Base-by-base conservation (phyloP, 106 monocot genomes). In the Amphibolis antarctica region DNA sequence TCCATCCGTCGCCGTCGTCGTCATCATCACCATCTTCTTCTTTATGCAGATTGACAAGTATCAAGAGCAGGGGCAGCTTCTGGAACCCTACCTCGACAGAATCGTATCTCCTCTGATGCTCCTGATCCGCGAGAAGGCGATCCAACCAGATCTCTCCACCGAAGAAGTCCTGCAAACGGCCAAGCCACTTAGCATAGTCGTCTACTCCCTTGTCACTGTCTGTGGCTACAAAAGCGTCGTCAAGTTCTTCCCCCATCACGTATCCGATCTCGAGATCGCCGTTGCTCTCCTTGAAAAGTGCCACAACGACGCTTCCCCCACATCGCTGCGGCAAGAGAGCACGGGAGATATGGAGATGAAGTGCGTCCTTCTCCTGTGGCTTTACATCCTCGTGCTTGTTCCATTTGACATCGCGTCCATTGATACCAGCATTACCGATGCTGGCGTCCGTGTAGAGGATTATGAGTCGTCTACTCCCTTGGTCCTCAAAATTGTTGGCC, bases 341-440 rank as follows among this genome's bases (percentile, higher is more conserved):
- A 91, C 98, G 55, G 98, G 98, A 19, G 98, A 98, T 69, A 98
- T 98, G 98, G 98, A 98, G 72, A 81, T 80, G 20, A 80, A 98
- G 60, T 98, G 98, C 47, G 51, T 91, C n/a, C 62, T 85, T 36
- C 87, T 98, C 30, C 74, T 98, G 48, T 98, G 98, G 98, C 78
- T 98, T 42, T 88, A 98, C 62, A 87, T 98, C 31, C 90, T 98
- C 48, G 98, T 98, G 29, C 74, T 98, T 60, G 82, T 98, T 73
- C 98, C 98, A 42, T 98, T 98, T 74, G 98, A 98, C 76, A 85
- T 98, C 13, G 83, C 86, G 1, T 82, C 87, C 26, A 85, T 98
- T 50, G 91, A 98, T 31, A 77, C 80, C 23, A 98, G 89, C 55
- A 73, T 84, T 61, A 69, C 72, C 50, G 67, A 75, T 24, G 69